Conservation (phyloP, 129 eudicot species). For the Centrapalus pauciflorus region DNA sequence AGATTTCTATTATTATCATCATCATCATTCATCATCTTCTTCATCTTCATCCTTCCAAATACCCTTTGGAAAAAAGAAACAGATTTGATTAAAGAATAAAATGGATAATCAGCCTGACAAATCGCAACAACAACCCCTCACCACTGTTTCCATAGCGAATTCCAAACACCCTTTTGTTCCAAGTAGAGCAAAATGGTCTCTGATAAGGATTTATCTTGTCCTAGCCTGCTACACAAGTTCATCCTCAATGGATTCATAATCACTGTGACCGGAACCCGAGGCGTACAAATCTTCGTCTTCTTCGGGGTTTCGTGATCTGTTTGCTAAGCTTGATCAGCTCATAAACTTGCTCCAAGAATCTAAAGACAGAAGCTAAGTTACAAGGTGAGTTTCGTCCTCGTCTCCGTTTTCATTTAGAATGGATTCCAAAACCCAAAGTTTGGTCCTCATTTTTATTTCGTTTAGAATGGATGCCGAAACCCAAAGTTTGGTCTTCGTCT, state of each 20-base stretch:
- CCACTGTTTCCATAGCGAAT: slow-evolving; percentile 15
- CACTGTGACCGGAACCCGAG: slow-evolving; percentile 29
- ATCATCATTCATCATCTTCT: too few species aligned
- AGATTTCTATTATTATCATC: too few species aligned
- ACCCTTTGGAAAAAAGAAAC: background rate
- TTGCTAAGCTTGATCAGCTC: slow-evolving; percentile 68
- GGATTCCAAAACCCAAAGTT: too few species aligned
- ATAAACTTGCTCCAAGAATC: slow-evolving; percentile 79
- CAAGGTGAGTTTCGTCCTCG: slow-evolving; percentile 73
- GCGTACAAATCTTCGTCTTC: slow-evolving; percentile 26
- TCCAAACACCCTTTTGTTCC: slow-evolving; percentile 16
- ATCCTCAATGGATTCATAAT: slow-evolving; percentile 47
- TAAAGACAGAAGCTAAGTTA: slow-evolving; percentile 61
- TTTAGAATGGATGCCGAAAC: too few species aligned
- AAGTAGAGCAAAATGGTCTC: slow-evolving; percentile 51
- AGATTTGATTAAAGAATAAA: too few species aligned
- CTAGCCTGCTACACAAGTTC: slow-evolving; percentile 57
- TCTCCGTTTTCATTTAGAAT: too few species aligned
- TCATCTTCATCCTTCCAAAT: background rate
- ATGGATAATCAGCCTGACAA: too few species aligned
- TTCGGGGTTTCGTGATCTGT: slow-evolving; percentile 64
- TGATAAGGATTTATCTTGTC: slow-evolving; percentile 61
- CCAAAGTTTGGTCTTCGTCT: too few species aligned
- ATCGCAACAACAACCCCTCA: slow-evolving; percentile 30
- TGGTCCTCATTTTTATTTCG: too few species aligned